phyloP scores from a whole-genome alignment of 2,329 filamentous ascomycete species.

The Pseudogymnoascus sp. region DNA sequence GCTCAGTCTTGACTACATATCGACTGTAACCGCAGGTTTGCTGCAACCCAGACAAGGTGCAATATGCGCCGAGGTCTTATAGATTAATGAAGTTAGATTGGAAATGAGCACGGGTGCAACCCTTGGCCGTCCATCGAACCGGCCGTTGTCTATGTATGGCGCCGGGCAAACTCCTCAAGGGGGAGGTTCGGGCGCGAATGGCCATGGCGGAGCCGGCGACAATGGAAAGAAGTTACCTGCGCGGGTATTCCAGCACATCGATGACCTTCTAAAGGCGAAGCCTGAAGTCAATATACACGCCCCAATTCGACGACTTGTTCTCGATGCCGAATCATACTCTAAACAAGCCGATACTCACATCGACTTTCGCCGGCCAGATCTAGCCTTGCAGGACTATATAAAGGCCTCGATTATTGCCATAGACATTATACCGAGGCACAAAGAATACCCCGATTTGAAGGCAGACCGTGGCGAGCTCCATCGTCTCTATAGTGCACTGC shows the following conservation, averaged over 20 bases:
- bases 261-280: constrained; percentile 32
- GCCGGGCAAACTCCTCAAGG: background rate
- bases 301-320: constrained; percentile 45
- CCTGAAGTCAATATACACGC: constrained; percentile 27
- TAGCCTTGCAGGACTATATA: constrained; percentile 77
- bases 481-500: constrained; percentile 41
- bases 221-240: constrained; percentile 14
- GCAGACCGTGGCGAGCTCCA: constrained; percentile 41
- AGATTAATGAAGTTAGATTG: background rate
- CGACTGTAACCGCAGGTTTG: background rate
- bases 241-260: constrained; percentile 33
- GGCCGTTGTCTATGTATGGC: constrained; percentile 8
- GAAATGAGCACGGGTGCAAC: constrained; percentile 8
- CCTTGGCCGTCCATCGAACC: background rate
- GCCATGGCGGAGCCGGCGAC: constrained; percentile 7
- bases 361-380: constrained; percentile 58
- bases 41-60: constrained; percentile 2
- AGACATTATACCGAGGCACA: constrained; percentile 66
- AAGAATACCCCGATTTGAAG: constrained; percentile 60
- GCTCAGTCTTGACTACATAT: background rate
- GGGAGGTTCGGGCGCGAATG: background rate
- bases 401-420: constrained; percentile 71
- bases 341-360: constrained; percentile 53
- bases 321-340: constrained; percentile 43
- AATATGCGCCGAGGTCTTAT: background rate